Base-by-base conservation (phyloP, 2,329 filamentous ascomycete genomes). In the Fusarium tupiense region DNA sequence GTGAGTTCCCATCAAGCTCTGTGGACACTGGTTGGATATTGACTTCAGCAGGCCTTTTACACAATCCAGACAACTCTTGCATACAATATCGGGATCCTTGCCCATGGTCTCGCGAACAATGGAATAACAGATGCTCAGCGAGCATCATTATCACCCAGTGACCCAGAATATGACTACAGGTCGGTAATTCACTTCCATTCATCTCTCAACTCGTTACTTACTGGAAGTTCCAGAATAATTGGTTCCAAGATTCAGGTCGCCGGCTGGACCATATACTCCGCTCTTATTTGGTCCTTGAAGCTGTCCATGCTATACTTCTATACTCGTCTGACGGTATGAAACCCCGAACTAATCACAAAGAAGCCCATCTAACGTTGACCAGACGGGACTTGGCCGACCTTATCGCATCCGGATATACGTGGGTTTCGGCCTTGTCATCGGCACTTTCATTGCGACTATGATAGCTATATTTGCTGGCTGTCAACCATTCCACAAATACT, bases 221-320 rank as follows among this genome's bases (percentile, higher is more conserved):
- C 26, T 16, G 59, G 33, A 43, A 2, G 4, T 5, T 26, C 2
- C 13, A 84, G 88, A 22, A 82, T 88, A 0, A 80, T 84, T 6
- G 89, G 89, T 0, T 88, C 88, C 19, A 89, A 90, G 74, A 84
- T 87, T 1, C 87, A 90, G 64, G 78, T 91, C 7, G 79, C 86
- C 1, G 87, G 87, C 7, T 90, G 88, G 88, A 84, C 85, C 22
- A 79, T 85, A 26, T 91, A 90, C 69, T 85, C 84, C 1, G 77
- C 84, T 6, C 77, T 90, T 19, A 78, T 91, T 20, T 90, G 87
- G 87, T 78, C 85, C 19, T 72, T 90, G 52, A 91, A 91, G 78
- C 74, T 84, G 5, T 88, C 88, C 59, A 86, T 90, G 84, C 82
- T 87, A 5, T 82, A 86, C 50, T 90, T 90, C 74, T 90, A 89